A percentile compares a stretch with the other conserved stretches of the same genome.
phyloP scores from a whole-genome alignment of 2,329 filamentous ascomycete genomes.

The Beauveria caledonica region DNA sequence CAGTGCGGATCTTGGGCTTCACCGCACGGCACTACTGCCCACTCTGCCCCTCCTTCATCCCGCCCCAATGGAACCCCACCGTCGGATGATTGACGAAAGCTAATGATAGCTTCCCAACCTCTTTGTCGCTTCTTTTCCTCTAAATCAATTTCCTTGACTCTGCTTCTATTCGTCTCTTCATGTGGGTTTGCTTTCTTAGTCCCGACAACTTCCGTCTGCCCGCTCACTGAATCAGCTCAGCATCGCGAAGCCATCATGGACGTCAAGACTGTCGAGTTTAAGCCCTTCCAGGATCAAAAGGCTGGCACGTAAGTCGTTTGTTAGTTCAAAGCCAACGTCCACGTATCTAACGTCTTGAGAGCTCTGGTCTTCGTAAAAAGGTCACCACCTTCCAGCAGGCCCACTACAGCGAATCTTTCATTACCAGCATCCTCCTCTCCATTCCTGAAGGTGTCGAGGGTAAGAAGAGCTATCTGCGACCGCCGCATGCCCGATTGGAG shows the following conservation, averaged over 20 bases:
- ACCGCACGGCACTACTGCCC: not conserved
- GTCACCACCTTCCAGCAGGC: conserved; percentile 94
- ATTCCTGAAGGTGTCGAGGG: conserved; percentile 90
- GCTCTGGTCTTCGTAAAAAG: conserved; percentile 97
- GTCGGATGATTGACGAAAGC: conserved; percentile 8
- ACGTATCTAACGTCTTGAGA: conserved; percentile 29
- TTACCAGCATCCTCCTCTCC: conserved; percentile 87
- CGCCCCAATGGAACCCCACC: conserved; percentile 9
- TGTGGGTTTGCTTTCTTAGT: not conserved
- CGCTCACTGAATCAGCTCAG: conserved; percentile 5
- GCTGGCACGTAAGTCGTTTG: conserved; percentile 79
- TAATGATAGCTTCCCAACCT: conserved; percentile 9
- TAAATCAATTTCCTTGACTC: conserved; percentile 14
- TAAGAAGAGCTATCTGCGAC: conserved; percentile 23
- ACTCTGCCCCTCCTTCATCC: conserved; percentile 7
- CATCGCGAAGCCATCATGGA: conserved; percentile 47
- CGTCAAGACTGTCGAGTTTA: conserved; percentile 69
- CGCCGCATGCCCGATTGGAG: not conserved
- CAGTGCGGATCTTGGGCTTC: conserved; percentile 8
- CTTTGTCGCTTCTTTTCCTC: conserved; percentile 12
- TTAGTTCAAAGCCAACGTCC: not conserved
- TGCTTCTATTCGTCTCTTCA: conserved; percentile 6
- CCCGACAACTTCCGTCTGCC: not conserved
- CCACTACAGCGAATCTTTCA: conserved; percentile 93
- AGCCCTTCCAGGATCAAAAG: conserved; percentile 92